Percentiles rank a stretch among this genome's conserved stretches.
phyloP scores from a whole-genome alignment of 2,329 filamentous ascomycete genomes.

The Cercospora citrullina region DNA sequence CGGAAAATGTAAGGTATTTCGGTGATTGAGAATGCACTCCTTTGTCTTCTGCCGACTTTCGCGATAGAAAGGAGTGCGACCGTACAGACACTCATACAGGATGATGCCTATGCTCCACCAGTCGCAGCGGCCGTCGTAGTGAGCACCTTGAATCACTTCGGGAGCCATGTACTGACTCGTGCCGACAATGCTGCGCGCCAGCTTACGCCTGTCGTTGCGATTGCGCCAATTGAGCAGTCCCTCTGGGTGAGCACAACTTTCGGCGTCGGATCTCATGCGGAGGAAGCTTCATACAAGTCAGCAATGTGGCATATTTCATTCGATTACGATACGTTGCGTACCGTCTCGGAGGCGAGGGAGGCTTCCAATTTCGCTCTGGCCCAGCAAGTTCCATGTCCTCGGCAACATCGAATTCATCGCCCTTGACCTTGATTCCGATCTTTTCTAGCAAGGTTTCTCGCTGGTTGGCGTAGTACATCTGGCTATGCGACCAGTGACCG shows the following conservation, averaged over 20 bases:
- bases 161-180: conserved; percentile 99
- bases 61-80: conserved; percentile 83
- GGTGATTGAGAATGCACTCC: conserved; percentile 76
- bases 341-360: conserved; percentile 2
- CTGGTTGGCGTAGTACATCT: conserved; percentile 80
- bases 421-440: conserved; percentile 70
- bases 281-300: neutral
- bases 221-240: conserved; percentile 47
- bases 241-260: conserved; percentile 34
- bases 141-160: conserved; percentile 78
- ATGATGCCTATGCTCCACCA: conserved; percentile 98
- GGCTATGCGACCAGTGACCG: conserved; percentile 90
- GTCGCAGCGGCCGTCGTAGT: conserved; percentile 90
- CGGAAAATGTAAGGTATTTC: conserved; percentile 70
- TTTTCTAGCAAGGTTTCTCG: conserved; percentile 76
- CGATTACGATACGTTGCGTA: neutral
- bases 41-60: conserved; percentile 83
- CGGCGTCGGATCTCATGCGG: conserved; percentile 21
- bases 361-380: conserved; percentile 1
- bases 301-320: neutral
- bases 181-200: conserved; percentile 84
- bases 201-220: conserved; percentile 59
- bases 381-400: conserved; percentile 40
- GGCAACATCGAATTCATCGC: conserved; percentile 69
- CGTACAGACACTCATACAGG: conserved; percentile 90